Evolutionary conservation across 148 eudicot genomes (phyloP).

Genomic region (Fagopyrum tataricum): DNA sequence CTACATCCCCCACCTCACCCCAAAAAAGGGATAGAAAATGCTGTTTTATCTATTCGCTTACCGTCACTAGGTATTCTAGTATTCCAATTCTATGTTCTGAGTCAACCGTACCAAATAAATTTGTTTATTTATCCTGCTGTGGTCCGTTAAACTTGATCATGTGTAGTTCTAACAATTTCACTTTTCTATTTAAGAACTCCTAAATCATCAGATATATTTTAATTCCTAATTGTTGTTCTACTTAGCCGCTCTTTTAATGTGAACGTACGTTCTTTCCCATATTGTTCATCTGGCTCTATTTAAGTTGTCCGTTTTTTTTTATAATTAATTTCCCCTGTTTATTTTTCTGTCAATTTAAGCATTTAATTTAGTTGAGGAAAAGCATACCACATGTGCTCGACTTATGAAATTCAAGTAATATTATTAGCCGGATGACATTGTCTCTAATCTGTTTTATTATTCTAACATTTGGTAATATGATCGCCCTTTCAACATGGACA

Average conservation of each 20-base stretch:
- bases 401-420: not conserved
- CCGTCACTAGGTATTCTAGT: not conserved
- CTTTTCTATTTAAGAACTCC: not conserved
- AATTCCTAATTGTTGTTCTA: not conserved
- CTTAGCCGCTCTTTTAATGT: not conserved
- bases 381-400: not conserved
- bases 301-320: not conserved
- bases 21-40: not conserved
- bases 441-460: not conserved
- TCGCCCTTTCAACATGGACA: not conserved
- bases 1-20: not conserved
- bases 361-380: not conserved
- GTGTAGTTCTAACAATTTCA: not conserved
- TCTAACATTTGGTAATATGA: not conserved
- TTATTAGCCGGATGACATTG: not conserved
- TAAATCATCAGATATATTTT: not conserved
- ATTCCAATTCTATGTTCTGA: not conserved
- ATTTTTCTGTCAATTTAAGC: not conserved
- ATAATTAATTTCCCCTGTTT: not conserved
- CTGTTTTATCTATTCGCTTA: not conserved
- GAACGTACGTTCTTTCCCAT: not conserved
- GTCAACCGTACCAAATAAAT: no score
- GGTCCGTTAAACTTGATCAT: not conserved
- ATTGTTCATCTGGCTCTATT: not conserved
- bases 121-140: no score